Evolutionary conservation across 371 early-diverging fungal genomes (phyloP).

Genomic region (Actinomortierella wolfii): DNA sequence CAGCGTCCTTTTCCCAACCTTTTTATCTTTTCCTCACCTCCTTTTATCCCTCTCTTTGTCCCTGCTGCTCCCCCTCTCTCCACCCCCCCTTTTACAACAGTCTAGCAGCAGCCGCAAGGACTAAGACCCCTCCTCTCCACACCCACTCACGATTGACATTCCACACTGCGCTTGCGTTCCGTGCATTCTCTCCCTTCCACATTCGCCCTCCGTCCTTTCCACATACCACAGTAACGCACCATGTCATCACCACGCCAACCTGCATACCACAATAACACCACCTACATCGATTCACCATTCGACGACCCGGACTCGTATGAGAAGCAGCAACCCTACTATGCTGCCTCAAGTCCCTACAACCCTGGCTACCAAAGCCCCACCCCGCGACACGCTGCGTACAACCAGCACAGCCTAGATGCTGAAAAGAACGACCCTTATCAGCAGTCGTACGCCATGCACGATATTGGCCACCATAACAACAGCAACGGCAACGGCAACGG

Average conservation of each 20-base stretch:
- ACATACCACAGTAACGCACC: constrained; percentile 8
- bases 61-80: background rate
- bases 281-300: constrained; percentile 38
- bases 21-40: background rate
- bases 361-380: constrained; percentile 25
- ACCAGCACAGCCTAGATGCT: too few species aligned
- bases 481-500: constrained; percentile 8
- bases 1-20: background rate
- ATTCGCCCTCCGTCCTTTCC: background rate
- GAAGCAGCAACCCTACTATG: constrained; percentile 9
- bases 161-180: background rate
- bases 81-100: background rate
- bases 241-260: too few species aligned
- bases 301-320: constrained; percentile 18
- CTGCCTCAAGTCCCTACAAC: constrained; percentile 27
- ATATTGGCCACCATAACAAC: constrained; percentile 5
- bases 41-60: background rate
- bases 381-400: background rate
- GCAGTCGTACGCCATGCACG: constrained; percentile 1
- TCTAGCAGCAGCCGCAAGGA: background rate
- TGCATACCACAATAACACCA: constrained; percentile 7
- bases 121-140: constrained; percentile 21
- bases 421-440: constrained; percentile 2
- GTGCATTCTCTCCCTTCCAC: background rate
- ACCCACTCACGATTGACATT: background rate